phyloP scores from a whole-genome alignment of 2,329 filamentous ascomycete genomes.

The Colletotrichum magnum region DNA sequence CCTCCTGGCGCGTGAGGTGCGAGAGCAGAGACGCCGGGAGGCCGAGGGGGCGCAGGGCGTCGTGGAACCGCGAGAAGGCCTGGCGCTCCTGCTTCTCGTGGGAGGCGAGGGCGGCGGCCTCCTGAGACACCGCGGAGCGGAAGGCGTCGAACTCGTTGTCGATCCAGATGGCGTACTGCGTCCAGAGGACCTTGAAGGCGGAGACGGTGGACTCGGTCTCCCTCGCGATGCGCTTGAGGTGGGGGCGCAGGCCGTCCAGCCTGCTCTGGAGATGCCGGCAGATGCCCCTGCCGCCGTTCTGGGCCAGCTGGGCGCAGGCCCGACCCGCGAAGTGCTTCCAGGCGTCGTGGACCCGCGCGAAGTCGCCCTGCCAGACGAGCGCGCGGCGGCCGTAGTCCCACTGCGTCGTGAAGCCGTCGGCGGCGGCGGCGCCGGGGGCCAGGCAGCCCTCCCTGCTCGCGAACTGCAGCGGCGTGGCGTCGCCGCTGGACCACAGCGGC shows the following conservation, averaged over 20 bases:
- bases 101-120: background rate
- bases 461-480: background rate
- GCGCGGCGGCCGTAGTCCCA: slow-evolving; percentile 2
- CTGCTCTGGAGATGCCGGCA: background rate
- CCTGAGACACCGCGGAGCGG: background rate
- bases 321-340: background rate
- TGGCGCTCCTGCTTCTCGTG: background rate
- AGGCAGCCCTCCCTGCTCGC: background rate
- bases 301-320: background rate
- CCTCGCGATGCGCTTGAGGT: background rate
- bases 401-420: slow-evolving; percentile 4
- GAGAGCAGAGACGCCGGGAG: background rate
- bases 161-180: slow-evolving; percentile 17
- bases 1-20: background rate
- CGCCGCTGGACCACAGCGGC: slow-evolving; percentile 1
- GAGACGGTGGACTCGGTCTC: background rate
- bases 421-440: background rate
- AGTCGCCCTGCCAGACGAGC: background rate
- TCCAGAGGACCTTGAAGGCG: slow-evolving; percentile 7
- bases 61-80: background rate
- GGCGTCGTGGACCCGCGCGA: no score
- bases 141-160: background rate
- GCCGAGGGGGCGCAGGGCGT: background rate
- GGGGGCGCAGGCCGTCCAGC: background rate
- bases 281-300: background rate